A percentile compares a stretch with the other conserved stretches of the same genome.
Evolutionary conservation across 257 asterid species (phyloP).

Genomic region (Scutellaria baicalensis): DNA sequence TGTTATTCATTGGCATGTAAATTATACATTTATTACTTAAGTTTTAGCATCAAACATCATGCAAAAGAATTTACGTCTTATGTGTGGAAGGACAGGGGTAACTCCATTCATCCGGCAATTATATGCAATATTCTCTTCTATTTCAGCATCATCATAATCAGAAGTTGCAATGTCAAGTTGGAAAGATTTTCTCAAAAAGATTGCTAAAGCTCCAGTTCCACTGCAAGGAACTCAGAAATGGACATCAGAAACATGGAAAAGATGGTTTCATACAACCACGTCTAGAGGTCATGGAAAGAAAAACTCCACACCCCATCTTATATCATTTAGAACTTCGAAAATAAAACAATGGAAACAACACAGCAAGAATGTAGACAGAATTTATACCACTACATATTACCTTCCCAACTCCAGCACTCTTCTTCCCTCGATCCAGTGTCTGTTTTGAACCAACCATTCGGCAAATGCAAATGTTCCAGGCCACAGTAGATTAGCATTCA

Average conservation of each 20-base stretch:
- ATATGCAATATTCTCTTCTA: slow-evolving; percentile 75
- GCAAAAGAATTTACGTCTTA: slow-evolving; percentile 52
- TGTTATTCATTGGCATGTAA: background rate
- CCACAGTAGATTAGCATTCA: slow-evolving; percentile 93
- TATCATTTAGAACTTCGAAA: background rate
- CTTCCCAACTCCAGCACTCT: slow-evolving; percentile 79
- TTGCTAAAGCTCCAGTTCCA: slow-evolving; percentile 97
- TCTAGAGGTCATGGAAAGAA: background rate
- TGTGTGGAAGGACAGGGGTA: slow-evolving; percentile 67
- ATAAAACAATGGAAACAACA: background rate
- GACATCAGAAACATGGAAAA: background rate
- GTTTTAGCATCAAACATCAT: background rate
- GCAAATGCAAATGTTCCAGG: slow-evolving; percentile 95
- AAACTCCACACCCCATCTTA: background rate
- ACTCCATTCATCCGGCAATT: slow-evolving; percentile 71
- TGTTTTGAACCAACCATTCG: slow-evolving; percentile 71
- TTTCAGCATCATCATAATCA: slow-evolving; percentile 85
- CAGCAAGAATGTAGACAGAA: background rate
- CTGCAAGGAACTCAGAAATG: slow-evolving; percentile 41
- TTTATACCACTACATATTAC: slow-evolving; percentile 20
- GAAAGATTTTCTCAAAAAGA: slow-evolving; percentile 60
- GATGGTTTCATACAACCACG: background rate
- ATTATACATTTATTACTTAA: background rate
- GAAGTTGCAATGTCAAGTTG: slow-evolving; percentile 81
- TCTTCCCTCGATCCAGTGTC: slow-evolving; percentile 53